phyloP scores from a whole-genome alignment of 1,284 basidiomycete genomes.

The Erythrobasidium hasegawianum region DNA sequence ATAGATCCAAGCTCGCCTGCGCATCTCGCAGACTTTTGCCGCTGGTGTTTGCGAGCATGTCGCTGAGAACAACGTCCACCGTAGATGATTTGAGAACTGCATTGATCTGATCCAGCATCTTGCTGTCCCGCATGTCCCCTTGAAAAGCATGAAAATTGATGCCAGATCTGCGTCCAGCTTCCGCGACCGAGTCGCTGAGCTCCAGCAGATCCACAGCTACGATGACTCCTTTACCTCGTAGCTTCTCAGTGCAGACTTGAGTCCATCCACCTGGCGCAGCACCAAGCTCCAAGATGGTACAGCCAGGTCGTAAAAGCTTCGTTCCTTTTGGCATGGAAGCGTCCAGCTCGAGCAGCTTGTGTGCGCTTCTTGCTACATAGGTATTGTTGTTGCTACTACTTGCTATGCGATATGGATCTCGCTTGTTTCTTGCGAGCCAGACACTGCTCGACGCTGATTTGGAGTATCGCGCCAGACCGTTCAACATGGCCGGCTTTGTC shows the following conservation, averaged over 20 bases:
- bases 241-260: slow-evolving; percentile 20
- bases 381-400: neutral
- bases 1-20: slow-evolving; percentile 19
- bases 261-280: slow-evolving; percentile 28
- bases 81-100: neutral
- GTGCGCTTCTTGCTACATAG: slow-evolving; percentile 26
- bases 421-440: slow-evolving; percentile 9
- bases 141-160: neutral
- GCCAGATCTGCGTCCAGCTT: neutral
- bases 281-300: slow-evolving; percentile 16
- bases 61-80: neutral
- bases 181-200: slow-evolving; percentile 5
- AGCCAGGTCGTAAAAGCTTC: slow-evolving; percentile 10
- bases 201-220: slow-evolving; percentile 15
- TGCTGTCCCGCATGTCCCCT: neutral
- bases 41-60: slow-evolving; percentile 15
- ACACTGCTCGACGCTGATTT: slow-evolving; percentile 2
- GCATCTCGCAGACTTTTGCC: slow-evolving; percentile 13
- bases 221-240: slow-evolving; percentile 2
- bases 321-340: no score
- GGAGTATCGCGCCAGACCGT: neutral
- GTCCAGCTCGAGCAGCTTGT: slow-evolving; percentile 29
- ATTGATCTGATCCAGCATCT: neutral
- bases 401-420: slow-evolving; percentile 8
- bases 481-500: no score